Evolutionary conservation across 768 basidiomycete species (phyloP).

Genomic region (Heimioporus sp.): DNA sequence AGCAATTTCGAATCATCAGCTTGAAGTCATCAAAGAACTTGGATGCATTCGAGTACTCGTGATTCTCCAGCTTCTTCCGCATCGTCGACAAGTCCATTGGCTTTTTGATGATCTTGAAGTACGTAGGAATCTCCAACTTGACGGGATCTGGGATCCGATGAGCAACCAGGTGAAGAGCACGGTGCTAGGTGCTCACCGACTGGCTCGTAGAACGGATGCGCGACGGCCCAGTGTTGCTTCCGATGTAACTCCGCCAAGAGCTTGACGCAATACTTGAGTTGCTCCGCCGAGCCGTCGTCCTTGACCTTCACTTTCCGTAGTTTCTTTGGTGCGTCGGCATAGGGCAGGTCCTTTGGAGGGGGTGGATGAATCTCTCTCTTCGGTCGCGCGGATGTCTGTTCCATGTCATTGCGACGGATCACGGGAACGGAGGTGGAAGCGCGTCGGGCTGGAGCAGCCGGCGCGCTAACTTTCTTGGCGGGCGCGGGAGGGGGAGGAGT

Average conservation of each 20-base stretch:
- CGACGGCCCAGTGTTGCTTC: constrained; percentile 72
- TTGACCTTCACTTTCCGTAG: constrained; percentile 60
- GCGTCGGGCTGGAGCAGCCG: constrained; percentile 53
- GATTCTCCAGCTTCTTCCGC: constrained; percentile 75
- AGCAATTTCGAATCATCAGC: constrained; percentile 93
- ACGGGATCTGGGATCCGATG: constrained; percentile 56
- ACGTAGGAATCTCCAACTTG: constrained; percentile 76
- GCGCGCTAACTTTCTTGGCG: constrained; percentile 26
- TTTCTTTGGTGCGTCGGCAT: constrained; percentile 75
- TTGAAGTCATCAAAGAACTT: constrained; percentile 91
- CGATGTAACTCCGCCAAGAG: constrained; percentile 72
- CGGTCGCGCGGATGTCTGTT: constrained; percentile 63
- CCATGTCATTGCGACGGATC: constrained; percentile 74
- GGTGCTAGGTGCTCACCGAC: constrained; percentile 66
- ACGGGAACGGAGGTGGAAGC: constrained; percentile 79
- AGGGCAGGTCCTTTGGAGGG: constrained; percentile 85
- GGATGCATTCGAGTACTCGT: constrained; percentile 72
- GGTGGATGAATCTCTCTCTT: constrained; percentile 98
- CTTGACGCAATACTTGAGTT: constrained; percentile 80
- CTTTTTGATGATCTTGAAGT: constrained; percentile 85
- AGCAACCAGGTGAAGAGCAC: neutral
- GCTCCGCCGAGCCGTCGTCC: constrained; percentile 73
- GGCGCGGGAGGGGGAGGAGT: constrained; percentile 40
- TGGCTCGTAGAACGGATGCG: constrained; percentile 88
- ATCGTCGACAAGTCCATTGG: constrained; percentile 97